phyloP scores from a whole-genome alignment of 495 filamentous ascomycete species.

The Annulohypoxylon moriforme region DNA sequence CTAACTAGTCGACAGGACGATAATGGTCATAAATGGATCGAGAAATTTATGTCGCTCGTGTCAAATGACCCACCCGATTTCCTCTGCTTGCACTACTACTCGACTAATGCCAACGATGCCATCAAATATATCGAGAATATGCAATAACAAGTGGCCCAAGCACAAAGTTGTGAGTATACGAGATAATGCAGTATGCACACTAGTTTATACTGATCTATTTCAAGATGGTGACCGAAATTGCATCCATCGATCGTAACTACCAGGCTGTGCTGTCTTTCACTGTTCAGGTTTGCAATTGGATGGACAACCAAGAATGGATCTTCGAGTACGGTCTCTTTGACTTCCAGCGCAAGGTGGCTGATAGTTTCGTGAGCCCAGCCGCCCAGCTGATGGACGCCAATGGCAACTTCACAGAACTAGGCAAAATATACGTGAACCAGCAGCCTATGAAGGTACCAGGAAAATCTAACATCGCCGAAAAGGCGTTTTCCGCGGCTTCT shows the following conservation, averaged over 20 bases:
- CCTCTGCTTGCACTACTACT: slow-evolving; percentile 62
- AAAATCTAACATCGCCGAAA: slow-evolving; percentile 13
- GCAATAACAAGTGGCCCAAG: slow-evolving; percentile 54
- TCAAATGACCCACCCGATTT: slow-evolving; percentile 53
- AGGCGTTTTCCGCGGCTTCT: slow-evolving; percentile 3
- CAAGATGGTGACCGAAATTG: slow-evolving; percentile 59
- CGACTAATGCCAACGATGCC: slow-evolving; percentile 50
- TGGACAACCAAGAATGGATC: slow-evolving; percentile 56
- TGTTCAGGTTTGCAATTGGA: slow-evolving; percentile 57
- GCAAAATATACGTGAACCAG: slow-evolving; percentile 52
- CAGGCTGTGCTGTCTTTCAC: slow-evolving; percentile 55
- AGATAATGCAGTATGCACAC: neutral
- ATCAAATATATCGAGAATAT: slow-evolving; percentile 44
- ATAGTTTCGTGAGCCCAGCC: slow-evolving; percentile 58
- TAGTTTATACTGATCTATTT: slow-evolving; percentile 10
- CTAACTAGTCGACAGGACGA: slow-evolving; percentile 46
- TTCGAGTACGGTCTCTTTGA: slow-evolving; percentile 62
- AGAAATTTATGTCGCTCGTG: slow-evolving; percentile 57
- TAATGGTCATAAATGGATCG: slow-evolving; percentile 55
- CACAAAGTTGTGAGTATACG: slow-evolving; percentile 43
- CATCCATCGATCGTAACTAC: slow-evolving; percentile 54
- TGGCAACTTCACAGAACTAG: slow-evolving; percentile 55
- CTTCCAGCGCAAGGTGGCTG: slow-evolving; percentile 56
- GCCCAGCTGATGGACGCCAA: slow-evolving; percentile 61
- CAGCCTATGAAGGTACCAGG: slow-evolving; percentile 42